Conservation (phyloP, 1,139 yeast species). For the Saccharomyces hybrid region DNA sequence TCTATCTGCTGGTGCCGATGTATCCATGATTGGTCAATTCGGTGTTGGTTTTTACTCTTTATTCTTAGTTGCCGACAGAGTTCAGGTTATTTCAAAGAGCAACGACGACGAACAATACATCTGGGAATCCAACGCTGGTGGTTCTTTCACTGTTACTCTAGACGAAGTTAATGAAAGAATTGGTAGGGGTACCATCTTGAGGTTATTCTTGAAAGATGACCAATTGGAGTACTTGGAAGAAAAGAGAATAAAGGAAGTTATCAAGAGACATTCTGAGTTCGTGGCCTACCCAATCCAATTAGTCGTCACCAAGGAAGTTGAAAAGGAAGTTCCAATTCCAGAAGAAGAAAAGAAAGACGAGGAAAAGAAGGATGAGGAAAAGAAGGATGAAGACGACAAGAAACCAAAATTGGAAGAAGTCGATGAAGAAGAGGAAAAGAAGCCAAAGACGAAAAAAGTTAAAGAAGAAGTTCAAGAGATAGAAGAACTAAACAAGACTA, state of each 20-base stretch:
- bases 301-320: conserved; percentile 97
- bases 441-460: conserved; percentile 59
- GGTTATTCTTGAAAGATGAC: conserved; percentile 97
- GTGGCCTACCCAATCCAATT: conserved; percentile 98
- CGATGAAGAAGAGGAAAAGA: conserved; percentile 41
- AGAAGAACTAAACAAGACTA: conserved; percentile 98
- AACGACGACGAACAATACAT: conserved; percentile 99
- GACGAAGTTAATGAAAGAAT: conserved; percentile 82
- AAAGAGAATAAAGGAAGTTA: conserved; percentile 98
- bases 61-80: conserved; percentile 98
- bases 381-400: conserved; percentile 54
- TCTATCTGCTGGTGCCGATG: conserved; percentile 98
- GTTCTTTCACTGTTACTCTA: conserved; percentile 92
- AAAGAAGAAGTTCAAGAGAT: conserved; percentile 82
- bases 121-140: conserved; percentile 99
- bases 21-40: conserved; percentile 67
- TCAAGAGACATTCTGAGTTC: conserved; percentile 98
- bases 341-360: conserved; percentile 48
- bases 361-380: conserved; percentile 42
- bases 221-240: conserved; percentile 99
- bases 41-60: conserved; percentile 99
- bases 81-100: conserved; percentile 96
- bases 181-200: conserved; percentile 91
- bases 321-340: conserved; percentile 81
- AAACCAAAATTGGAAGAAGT: conserved; percentile 66